phyloP scores from a whole-genome alignment of 2,329 filamentous ascomycete species.

The Capronia americana region DNA sequence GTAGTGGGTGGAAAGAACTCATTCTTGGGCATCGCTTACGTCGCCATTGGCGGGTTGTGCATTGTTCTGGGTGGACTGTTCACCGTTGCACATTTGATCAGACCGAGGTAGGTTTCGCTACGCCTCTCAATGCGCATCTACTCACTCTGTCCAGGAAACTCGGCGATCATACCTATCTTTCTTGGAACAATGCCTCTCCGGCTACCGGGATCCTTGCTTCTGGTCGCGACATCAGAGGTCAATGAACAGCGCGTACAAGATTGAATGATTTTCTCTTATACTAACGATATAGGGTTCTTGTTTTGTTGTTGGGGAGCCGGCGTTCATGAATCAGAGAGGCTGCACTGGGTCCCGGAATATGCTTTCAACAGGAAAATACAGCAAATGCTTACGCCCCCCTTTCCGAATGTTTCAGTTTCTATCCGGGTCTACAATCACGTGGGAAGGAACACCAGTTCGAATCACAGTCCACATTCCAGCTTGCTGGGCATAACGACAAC shows the following conservation, averaged over 20 bases:
- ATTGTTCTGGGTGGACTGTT: constrained; percentile 87
- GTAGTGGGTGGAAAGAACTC: constrained; percentile 95
- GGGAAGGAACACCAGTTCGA: neutral
- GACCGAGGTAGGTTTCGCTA: constrained; percentile 71
- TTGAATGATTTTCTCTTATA: constrained; percentile 32
- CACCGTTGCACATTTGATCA: constrained; percentile 87
- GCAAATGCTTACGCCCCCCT: neutral
- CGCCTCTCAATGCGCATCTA: neutral
- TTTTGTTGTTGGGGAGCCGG: constrained; percentile 22
- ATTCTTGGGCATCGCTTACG: constrained; percentile 94
- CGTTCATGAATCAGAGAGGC: constrained; percentile 25
- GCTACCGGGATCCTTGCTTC: constrained; percentile 59
- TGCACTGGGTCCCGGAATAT: constrained; percentile 2
- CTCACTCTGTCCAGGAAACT: constrained; percentile 73
- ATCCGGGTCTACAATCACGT: neutral
- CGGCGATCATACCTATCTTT: constrained; percentile 95
- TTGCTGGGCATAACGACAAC: neutral
- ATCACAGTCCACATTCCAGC: constrained; percentile 14
- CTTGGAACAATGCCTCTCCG: constrained; percentile 79
- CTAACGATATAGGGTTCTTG: constrained; percentile 25
- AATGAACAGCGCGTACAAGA: constrained; percentile 20
- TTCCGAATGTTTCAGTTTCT: neutral
- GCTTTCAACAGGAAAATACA: neutral
- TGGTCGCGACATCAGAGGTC: constrained; percentile 61
- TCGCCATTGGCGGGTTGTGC: constrained; percentile 92